Conservation (phyloP, 352 stramenopile species). For the Pythium oligandrum region DNA sequence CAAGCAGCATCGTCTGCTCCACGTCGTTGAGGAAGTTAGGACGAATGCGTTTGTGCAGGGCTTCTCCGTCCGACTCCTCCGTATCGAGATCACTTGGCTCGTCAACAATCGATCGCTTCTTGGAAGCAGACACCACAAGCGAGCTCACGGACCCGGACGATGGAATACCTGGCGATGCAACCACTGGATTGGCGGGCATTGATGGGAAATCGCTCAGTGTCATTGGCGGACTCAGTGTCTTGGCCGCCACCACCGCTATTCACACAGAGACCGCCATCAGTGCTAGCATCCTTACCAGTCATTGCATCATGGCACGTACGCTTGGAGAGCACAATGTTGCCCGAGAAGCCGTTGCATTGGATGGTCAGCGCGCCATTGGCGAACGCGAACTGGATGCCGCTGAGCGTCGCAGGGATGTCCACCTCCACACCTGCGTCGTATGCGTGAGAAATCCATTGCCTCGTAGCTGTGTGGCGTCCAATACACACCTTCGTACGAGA, state of each 20-base stretch:
- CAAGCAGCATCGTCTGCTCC: slow-evolving; percentile 54
- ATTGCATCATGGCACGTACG: slow-evolving; percentile 15
- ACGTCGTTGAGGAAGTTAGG: slow-evolving; percentile 58
- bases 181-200: background rate
- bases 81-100: slow-evolving; percentile 16
- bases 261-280: too few species aligned
- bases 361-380: slow-evolving; percentile 51
- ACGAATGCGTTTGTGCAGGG: slow-evolving; percentile 36
- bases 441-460: too few species aligned
- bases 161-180: too few species aligned
- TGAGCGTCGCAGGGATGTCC: slow-evolving; percentile 50
- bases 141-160: background rate
- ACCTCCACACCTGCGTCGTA: slow-evolving; percentile 49
- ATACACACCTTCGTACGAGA: slow-evolving; percentile 64
- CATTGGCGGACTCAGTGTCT: background rate
- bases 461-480: too few species aligned
- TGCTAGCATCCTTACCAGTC: too few species aligned
- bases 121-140: slow-evolving; percentile 14
- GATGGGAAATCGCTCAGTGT: slow-evolving; percentile 16
- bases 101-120: slow-evolving; percentile 42
- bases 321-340: slow-evolving; percentile 59
- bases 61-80: slow-evolving; percentile 20
- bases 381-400: slow-evolving; percentile 69
- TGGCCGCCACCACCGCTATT: too few species aligned
- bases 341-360: slow-evolving; percentile 69